Percentiles rank a stretch among this genome's conserved stretches.
Conservation (phyloP, 2,329 filamentous ascomycete genomes). For the Epichloe elymi region DNA sequence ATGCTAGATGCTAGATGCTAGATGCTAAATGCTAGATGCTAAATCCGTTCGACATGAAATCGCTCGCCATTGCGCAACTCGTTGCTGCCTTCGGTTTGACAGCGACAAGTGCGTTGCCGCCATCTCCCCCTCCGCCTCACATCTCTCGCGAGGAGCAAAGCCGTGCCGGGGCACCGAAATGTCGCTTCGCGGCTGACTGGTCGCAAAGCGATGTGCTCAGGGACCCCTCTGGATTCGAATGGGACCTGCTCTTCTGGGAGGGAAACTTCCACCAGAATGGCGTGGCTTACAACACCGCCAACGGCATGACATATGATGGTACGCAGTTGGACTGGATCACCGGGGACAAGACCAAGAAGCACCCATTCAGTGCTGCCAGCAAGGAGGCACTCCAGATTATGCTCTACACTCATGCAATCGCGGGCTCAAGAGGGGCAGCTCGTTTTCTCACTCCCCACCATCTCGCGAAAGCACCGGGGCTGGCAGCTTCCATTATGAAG, state of each 20-base stretch:
- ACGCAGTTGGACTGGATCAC: slow-evolving; percentile 25
- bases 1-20: no score
- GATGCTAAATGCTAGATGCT: background rate
- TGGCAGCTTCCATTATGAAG: slow-evolving; percentile 24
- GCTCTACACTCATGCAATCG: slow-evolving; percentile 27
- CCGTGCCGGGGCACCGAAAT: slow-evolving; percentile 11
- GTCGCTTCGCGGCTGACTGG: slow-evolving; percentile 18
- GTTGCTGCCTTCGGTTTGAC: background rate
- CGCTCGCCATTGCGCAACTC: background rate
- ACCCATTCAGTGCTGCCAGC: slow-evolving; percentile 27
- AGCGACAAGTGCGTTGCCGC: background rate
- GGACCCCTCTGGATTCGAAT: slow-evolving; percentile 19
- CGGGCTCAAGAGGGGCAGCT: slow-evolving; percentile 23
- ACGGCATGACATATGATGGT: slow-evolving; percentile 29
- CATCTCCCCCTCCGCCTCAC: background rate
- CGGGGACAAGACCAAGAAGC: slow-evolving; percentile 20
- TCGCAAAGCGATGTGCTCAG: slow-evolving; percentile 16
- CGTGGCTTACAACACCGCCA: slow-evolving; percentile 25
- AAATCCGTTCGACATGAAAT: background rate
- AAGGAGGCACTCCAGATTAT: slow-evolving; percentile 30
- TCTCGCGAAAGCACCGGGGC: slow-evolving; percentile 16
- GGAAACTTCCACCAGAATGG: slow-evolving; percentile 29
- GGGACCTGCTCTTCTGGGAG: slow-evolving; percentile 29
- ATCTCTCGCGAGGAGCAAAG: background rate
- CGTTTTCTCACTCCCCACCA: slow-evolving; percentile 24